Base-by-base conservation (phyloP, 2,329 filamentous ascomycete genomes). In the Ceratocystis destructans region DNA sequence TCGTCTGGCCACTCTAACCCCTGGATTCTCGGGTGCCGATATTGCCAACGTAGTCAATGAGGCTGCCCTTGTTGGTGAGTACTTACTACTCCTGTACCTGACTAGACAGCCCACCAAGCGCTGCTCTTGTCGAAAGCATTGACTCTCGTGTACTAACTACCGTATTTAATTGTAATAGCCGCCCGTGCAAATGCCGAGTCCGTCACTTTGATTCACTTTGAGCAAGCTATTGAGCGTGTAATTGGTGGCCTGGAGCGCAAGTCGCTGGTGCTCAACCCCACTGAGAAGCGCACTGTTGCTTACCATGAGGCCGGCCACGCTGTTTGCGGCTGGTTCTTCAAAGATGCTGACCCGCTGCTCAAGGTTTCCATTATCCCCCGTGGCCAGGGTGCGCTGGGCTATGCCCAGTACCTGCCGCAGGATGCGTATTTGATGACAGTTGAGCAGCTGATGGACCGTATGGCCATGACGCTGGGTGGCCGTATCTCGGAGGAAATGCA, bases 11-110 rank as follows among this genome's bases (percentile, higher is more conserved):
- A 93, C 94, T 57, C 80, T 99, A 71, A 99, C 94, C 2, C 94
- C 94, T 65, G 94, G 94, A 41, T 99, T 99, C 77, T 93, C 93
- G 66, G 94, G 94, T 77, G 94, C 94, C 61, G 94, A 99, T 75
- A 99, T 99, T 76, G 91, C 94, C 74, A 99, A 99, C 76, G 96
- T 92, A 74, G 91, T 96, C 71, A 99, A 99, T 74, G 94, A 99
- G 79, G 94, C 94, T 70, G 94, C 94, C 66, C 80, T 99, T 61
- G 93, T 97, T 74, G 94, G 91, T 96, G 83, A 75, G 87, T 78
- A 10, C 3, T 41, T 41, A 2, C 37, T 41, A 41, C 37, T 12
- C 1, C 22, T 25, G 8, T 41, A 41, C 8, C 37, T 41, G 37
- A 41, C 3, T 41, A 41, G 37, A 8, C n/a, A 50, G 22, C n/a